These are phyloP conservation scores for Ganoderma sp. DNA, from an alignment of 1,284 basidiomycete species.

Conservation along the genomic window DNA sequence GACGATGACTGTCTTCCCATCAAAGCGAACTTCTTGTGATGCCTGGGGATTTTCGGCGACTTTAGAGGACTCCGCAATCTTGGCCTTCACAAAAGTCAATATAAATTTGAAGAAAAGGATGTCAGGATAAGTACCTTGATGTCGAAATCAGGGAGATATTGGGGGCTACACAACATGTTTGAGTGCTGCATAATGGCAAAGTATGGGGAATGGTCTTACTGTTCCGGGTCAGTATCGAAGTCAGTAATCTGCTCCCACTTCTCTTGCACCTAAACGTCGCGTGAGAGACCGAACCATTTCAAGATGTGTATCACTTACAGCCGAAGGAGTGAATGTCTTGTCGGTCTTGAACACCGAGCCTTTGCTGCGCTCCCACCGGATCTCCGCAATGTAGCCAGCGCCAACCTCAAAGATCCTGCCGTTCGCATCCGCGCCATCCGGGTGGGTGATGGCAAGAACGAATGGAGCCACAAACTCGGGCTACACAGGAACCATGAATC, in stretches of 20 bases:
- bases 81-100: conserved; percentile 48
- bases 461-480: conserved; percentile 96
- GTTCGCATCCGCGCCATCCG: conserved; percentile 81
- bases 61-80: conserved; percentile 72
- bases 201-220: conserved; percentile 54
- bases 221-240: conserved; percentile 72
- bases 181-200: neutral
- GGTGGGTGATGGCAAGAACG: conserved; percentile 79
- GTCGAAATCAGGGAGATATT: conserved; percentile 73
- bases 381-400: conserved; percentile 91
- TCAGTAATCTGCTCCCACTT: conserved; percentile 86
- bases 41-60: conserved; percentile 78
- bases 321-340: conserved; percentile 90
- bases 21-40: conserved; percentile 78
- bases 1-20: conserved; percentile 91
- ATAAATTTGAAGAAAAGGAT: conserved; percentile 6
- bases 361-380: conserved; percentile 92
- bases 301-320: conserved; percentile 56
- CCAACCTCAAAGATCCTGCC: conserved; percentile 95
- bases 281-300: neutral
- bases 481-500: conserved; percentile 41
- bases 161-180: conserved; percentile 55
- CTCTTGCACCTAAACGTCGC: conserved; percentile 65
- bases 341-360: conserved; percentile 93
- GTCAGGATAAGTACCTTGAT: conserved; percentile 52